A percentile compares a stretch with the other conserved stretches of the same genome.
phyloP scores from a whole-genome alignment of 768 basidiomycete species.

The Botryobasidium botryosum region DNA sequence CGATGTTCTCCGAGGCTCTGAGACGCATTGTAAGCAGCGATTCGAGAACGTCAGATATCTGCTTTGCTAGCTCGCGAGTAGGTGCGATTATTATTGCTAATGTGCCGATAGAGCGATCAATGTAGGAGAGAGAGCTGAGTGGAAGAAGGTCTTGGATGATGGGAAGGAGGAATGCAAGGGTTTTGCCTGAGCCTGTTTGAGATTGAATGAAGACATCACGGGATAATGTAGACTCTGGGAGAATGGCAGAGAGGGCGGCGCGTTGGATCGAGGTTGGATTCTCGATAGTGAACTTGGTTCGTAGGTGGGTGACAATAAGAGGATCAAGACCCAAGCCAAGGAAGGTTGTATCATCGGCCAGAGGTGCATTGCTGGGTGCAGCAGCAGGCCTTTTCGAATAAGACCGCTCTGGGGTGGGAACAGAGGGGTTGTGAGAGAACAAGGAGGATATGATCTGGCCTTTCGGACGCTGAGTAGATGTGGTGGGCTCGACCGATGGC shows the following conservation, averaged over 20 bases:
- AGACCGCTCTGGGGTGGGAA: constrained; percentile 27
- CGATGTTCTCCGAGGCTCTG: constrained; percentile 36
- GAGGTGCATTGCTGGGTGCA: constrained; percentile 69
- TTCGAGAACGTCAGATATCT: constrained; percentile 92
- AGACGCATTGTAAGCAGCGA: constrained; percentile 59
- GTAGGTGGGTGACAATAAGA: constrained; percentile 59
- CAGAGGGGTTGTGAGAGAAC: constrained; percentile 67
- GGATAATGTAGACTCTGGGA: constrained; percentile 19
- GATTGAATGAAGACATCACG: constrained; percentile 88
- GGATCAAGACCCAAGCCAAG: constrained; percentile 68
- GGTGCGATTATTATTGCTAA: constrained; percentile 89
- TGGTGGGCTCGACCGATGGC: not conserved
- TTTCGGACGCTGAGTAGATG: constrained; percentile 2
- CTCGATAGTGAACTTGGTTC: constrained; percentile 59
- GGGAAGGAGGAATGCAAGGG: constrained; percentile 80
- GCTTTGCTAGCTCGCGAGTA: constrained; percentile 89
- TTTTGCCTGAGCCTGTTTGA: constrained; percentile 96
- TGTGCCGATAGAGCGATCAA: constrained; percentile 88
- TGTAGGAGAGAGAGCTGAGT: constrained; percentile 75
- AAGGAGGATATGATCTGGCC: constrained; percentile 63
- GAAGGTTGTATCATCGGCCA: constrained; percentile 61
- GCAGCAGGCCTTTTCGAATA: constrained; percentile 17
- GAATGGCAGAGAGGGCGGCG: constrained; percentile 46
- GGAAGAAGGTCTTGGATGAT: constrained; percentile 91
- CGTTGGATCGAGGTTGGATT: constrained; percentile 87